These are phyloP conservation scores for Cynara cardunculus DNA, from an alignment of 129 eudicot genomes.

Conservation along the genomic window DNA sequence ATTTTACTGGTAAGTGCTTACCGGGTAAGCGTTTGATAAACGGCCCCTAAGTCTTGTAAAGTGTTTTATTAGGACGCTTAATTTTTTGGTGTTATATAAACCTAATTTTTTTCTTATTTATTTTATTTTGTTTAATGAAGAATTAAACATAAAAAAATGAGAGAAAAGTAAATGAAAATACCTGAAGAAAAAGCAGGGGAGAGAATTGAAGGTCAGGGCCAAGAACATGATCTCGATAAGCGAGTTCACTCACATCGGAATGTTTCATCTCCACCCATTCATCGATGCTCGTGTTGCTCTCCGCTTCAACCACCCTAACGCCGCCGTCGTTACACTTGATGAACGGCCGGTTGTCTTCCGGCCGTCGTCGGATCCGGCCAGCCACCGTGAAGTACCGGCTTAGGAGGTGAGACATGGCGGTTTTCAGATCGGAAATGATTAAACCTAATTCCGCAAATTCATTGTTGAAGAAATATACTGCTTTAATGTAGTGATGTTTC, in stretches of 20 bases:
- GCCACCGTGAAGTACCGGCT: constrained; percentile 25
- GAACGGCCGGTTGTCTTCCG: constrained; percentile 33
- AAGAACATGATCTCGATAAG: constrained; percentile 30
- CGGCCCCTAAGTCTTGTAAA: no score
- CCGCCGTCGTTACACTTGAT: constrained; percentile 69
- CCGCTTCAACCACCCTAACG: constrained; percentile 51
- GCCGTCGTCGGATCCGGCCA: constrained; percentile 48
- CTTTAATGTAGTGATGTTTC: constrained; percentile 59
- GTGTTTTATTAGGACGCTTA: no score
- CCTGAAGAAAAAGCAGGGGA: constrained; percentile 59
- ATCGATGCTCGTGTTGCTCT: constrained; percentile 23
- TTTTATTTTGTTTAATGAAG: no score
- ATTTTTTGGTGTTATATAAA: no score
- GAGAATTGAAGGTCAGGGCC: constrained; percentile 49
- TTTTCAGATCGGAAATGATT: constrained; percentile 27
- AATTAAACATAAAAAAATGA: no score
- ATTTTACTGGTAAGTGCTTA: no score
- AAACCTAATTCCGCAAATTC: constrained; percentile 32
- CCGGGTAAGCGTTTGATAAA: no score
- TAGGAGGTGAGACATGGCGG: constrained; percentile 36
- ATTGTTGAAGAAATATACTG: constrained; percentile 38
- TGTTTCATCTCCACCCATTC: constrained; percentile 49
- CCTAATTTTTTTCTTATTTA: no score
- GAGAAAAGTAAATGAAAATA: no score
- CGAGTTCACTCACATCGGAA: constrained; percentile 4